Evolutionary conservation across 768 basidiomycete genomes (phyloP).

Genomic region (Russula virescens): DNA sequence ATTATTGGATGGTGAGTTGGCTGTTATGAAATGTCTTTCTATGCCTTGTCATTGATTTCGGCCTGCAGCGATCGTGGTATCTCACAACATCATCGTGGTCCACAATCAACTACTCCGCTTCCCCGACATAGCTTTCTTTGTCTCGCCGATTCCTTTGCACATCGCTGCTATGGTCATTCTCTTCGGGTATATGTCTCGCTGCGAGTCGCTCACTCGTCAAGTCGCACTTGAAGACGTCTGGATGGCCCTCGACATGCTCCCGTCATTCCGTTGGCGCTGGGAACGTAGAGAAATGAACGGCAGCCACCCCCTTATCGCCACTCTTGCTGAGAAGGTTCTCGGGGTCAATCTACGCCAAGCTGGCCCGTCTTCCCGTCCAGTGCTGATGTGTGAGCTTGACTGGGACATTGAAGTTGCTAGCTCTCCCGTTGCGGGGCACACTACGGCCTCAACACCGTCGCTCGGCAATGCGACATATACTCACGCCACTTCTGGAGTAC

Average conservation of each 20-base stretch:
- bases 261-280: slow-evolving; percentile 89
- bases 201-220: slow-evolving; percentile 56
- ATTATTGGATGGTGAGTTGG: slow-evolving; percentile 62
- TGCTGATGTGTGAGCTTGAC: slow-evolving; percentile 40
- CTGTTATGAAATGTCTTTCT: neutral
- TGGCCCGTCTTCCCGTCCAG: slow-evolving; percentile 34
- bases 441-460: slow-evolving; percentile 23
- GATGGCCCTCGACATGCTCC: slow-evolving; percentile 84
- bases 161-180: slow-evolving; percentile 90
- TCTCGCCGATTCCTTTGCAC: slow-evolving; percentile 82
- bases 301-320: slow-evolving; percentile 78
- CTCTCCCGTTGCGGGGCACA: slow-evolving; percentile 12
- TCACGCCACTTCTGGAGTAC: slow-evolving; percentile 24
- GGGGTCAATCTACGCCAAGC: slow-evolving; percentile 63
- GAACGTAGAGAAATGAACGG: slow-evolving; percentile 77
- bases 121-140: slow-evolving; percentile 85
- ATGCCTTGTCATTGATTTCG: neutral
- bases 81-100: slow-evolving; percentile 81
- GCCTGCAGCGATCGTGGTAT: slow-evolving; percentile 66
- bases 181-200: slow-evolving; percentile 79
- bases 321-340: slow-evolving; percentile 76
- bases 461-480: slow-evolving; percentile 33
- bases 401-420: slow-evolving; percentile 38
- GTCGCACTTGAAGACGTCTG: slow-evolving; percentile 77
- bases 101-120: slow-evolving; percentile 80